Percentiles rank a stretch among this genome's conserved stretches.
These are phyloP conservation scores for Alternaria triticina DNA, from an alignment of 2,329 filamentous ascomycete genomes.

Conservation along the genomic window DNA sequence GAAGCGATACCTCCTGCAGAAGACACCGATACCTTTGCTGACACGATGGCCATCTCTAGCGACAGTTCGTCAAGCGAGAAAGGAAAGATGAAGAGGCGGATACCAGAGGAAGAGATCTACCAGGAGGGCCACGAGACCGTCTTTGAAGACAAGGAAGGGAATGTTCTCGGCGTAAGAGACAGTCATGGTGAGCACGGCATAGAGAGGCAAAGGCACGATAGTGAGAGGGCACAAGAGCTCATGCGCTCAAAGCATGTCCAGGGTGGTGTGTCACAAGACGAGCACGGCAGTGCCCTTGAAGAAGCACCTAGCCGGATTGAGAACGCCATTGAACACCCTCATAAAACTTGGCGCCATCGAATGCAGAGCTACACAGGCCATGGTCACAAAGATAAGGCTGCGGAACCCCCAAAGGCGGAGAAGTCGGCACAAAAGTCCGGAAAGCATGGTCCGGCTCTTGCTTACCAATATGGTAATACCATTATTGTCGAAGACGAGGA, in stretches of 20 bases:
- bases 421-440: conserved; percentile 44
- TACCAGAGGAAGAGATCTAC: conserved; percentile 68
- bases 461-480: conserved; percentile 87
- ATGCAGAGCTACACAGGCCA: conserved; percentile 56
- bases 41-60: conserved; percentile 51
- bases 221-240: conserved; percentile 57
- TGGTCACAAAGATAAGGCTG: conserved; percentile 45
- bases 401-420: conserved; percentile 40
- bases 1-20: conserved; percentile 49
- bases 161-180: conserved; percentile 74
- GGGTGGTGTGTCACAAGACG: conserved; percentile 54
- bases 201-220: conserved; percentile 68
- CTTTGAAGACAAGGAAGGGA: conserved; percentile 85
- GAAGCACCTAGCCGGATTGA: conserved; percentile 46
- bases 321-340: conserved; percentile 46
- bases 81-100: conserved; percentile 36
- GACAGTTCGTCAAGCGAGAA: conserved; percentile 43
- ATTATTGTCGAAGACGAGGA: conserved; percentile 89
- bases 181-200: conserved; percentile 55
- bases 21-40: conserved; percentile 53
- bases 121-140: conserved; percentile 81
- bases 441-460: conserved; percentile 73
- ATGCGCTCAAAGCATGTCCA: conserved; percentile 60
- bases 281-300: conserved; percentile 54
- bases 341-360: conserved; percentile 52